phyloP scores from a whole-genome alignment of 768 basidiomycete genomes.

The Tricholoma hemisulphureum region DNA sequence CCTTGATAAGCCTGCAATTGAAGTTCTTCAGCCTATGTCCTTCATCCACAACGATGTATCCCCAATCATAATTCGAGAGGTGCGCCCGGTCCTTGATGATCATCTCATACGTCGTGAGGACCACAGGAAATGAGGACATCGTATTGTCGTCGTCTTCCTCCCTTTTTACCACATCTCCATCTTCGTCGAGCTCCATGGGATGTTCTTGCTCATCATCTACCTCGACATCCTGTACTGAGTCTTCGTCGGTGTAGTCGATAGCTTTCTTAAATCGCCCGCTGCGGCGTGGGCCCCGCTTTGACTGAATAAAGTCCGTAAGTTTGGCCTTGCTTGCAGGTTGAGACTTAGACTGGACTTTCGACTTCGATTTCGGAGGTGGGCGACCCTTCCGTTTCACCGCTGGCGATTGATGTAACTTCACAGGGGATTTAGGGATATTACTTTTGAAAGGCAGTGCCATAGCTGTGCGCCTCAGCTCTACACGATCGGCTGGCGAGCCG shows the following conservation, averaged over 20 bases:
- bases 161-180: conserved; percentile 6
- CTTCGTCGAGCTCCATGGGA: conserved; percentile 58
- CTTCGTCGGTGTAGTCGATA: conserved; percentile 20
- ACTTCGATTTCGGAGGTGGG: conserved; percentile 14
- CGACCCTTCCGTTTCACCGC: conserved; percentile 9
- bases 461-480: conserved; percentile 66
- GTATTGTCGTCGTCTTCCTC: conserved; percentile 17
- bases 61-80: conserved; percentile 65
- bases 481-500: conserved; percentile 78
- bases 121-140: conserved; percentile 60
- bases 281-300: conserved; percentile 7
- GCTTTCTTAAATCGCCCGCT: conserved; percentile 14
- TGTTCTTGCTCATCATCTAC: conserved; percentile 38
- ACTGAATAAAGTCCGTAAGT: background rate
- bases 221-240: conserved; percentile 13
- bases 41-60: conserved; percentile 95
- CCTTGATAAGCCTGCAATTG: conserved; percentile 84
- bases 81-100: conserved; percentile 78
- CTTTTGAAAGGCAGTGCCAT: conserved; percentile 40
- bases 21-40: conserved; percentile 95
- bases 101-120: conserved; percentile 91
- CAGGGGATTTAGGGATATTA: conserved; percentile 9
- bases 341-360: conserved; percentile 14
- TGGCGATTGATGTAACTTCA: background rate
- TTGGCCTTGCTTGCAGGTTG: conserved; percentile 8